Conservation (phyloP, 116 monocot species). For the Iris pallida region DNA sequence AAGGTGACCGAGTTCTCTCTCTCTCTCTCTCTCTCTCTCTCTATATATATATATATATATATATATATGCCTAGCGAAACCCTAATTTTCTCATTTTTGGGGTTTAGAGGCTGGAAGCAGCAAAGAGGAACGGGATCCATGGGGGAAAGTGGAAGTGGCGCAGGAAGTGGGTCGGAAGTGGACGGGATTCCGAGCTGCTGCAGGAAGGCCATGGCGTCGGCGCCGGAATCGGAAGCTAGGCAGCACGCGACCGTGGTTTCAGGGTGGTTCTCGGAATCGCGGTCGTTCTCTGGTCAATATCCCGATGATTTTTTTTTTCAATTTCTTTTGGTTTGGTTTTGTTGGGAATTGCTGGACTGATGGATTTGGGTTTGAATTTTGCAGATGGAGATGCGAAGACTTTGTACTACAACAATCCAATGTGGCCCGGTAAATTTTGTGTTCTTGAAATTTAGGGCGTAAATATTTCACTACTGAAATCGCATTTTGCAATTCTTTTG, state of each 20-base stretch:
- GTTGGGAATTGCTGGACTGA: not conserved
- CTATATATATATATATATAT: not conserved
- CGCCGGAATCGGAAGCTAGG: constrained; percentile 55
- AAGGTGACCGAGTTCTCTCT: too few species aligned
- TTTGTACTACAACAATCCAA: constrained; percentile 82
- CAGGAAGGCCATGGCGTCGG: constrained; percentile 58
- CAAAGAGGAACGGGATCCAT: constrained; percentile 53
- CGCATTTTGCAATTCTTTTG: too few species aligned
- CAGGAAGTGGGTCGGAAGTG: constrained; percentile 17
- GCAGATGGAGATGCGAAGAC: constrained; percentile 41
- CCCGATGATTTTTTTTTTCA: not conserved
- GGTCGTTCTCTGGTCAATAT: constrained; percentile 5
- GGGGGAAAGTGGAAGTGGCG: constrained; percentile 58
- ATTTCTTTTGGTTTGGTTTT: constrained; percentile 1
- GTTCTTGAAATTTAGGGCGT: not conserved
- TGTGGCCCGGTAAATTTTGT: constrained; percentile 77
- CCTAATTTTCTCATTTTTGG: constrained; percentile 9
- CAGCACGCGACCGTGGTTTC: constrained; percentile 87
- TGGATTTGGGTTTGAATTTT: constrained; percentile 4
- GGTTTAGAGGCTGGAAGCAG: constrained; percentile 71
- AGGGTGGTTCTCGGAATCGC: constrained; percentile 72
- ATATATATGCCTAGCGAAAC: not conserved
- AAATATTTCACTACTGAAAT: too few species aligned
- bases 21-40: too few species aligned
- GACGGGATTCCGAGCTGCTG: constrained; percentile 62